Evolutionary conservation across 345 rosid species (phyloP), one percentile per base, ranked within the genome.

Genomic region (Arabidopsis thaliana): DNA sequence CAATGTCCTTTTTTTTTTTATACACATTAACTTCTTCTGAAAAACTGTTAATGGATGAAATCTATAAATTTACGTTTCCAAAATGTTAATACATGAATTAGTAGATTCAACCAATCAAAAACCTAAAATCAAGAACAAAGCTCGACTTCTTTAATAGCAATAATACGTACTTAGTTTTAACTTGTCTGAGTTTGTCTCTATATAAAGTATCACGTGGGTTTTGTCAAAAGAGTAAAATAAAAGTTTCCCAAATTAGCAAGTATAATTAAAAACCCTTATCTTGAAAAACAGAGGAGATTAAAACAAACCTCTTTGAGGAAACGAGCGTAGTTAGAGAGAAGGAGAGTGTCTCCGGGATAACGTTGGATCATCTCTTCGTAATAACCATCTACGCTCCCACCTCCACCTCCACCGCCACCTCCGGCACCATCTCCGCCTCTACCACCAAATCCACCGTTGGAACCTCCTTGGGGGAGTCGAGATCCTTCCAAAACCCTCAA

Each of bases 321-420:
- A 82, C 73, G 86, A 46, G 93, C 96, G 53, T 88, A 88, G 76
- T 88, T 90, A 24, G 84, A 84, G 9, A 90, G 91, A 52, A 88
- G 71, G 61, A 86, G 84, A 38, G 82, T 60, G 33, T 83, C 87
- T 1, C 78, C 85, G 4, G 93, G 91, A 69, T 85, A 78, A 23
- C 85, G 87, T 41, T 82, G 82, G 7, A 90, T 88, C 93, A 86
- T 85, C 14, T 74, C 85, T 68, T 80, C 82, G 38, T 84, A 90
- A 84, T 88, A 90, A 65, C 69, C 80, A 58, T 90, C 87, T 22
- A 84, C 84, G 16, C 63, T 67, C 1, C 82, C 86, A 59, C 79
- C 78, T 60, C 85, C 85, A 59, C 82, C 14, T 33, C 75, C 25
- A 57, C 74, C 32, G 28, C 61, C 4, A 74, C 84, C 38, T 12